Base-by-base conservation (phyloP, 371 early-diverging fungal species). In the Batkoa obscura region DNA sequence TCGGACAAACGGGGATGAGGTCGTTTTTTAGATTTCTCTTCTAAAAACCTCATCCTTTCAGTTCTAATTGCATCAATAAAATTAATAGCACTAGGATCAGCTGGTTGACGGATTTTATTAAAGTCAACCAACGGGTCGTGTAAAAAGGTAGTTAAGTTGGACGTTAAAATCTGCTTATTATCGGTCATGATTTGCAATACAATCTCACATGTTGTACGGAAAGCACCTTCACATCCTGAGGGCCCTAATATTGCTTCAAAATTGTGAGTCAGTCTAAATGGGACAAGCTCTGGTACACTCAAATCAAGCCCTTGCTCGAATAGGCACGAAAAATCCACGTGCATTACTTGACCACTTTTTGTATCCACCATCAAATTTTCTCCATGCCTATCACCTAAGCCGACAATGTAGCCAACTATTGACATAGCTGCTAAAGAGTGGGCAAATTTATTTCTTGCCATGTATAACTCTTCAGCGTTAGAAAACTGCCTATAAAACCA, bases 381-480 rank as follows among this genome's bases (percentile, higher is more conserved):
- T 3, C 88, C 80, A 64, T 99, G 99, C 5, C 99, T 79, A 69
- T 99, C 99, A 6, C 99, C 99, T 31, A 99, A 75, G 70, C 99
- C 99, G 39, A 99, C 75, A 35, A 98, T 75, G 62, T 85, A 83
- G 1, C 99, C 99, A 0, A 98, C 90, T 73, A 97, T 94, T 8
- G 93, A 90, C 96, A 99, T 99, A 15, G 92, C 90, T 0, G 99
- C 98, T 1, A 84, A 74, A 2, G 98, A 91, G 35, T 80, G 71
- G 0, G 85, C 70, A 58, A 86, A 96, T 9, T 72, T 65, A 0
- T 70, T 68, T 4, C 90, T 74, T 47, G 81, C 79, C 0, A 69
- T 70, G 33, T 88, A 72, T 94, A 94, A 94, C 43, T 74, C 69
- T 0, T 74, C 68, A 1, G 94, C 91, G 38, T 86, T 83, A 4